Percentiles rank a stretch among this genome's conserved stretches.
Conservation (phyloP, 2,329 filamentous ascomycete species). For the Penicillium sp. region DNA sequence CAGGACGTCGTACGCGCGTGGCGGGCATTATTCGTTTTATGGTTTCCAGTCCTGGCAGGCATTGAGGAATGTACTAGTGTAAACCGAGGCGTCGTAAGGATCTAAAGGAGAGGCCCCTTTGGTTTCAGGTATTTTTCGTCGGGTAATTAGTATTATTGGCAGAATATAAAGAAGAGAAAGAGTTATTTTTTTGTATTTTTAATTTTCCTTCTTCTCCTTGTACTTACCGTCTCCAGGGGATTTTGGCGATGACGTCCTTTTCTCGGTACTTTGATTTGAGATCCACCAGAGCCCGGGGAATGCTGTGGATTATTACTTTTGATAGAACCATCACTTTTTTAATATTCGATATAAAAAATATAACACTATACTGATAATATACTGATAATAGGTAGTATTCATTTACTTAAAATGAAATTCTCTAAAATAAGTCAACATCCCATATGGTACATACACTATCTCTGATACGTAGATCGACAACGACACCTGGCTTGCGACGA, state of each 20-base stretch:
- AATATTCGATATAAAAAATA: neutral
- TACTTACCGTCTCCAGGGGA: constrained; percentile 4
- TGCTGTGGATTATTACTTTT: neutral
- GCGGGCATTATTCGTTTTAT: constrained; percentile 35
- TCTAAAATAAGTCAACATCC: neutral
- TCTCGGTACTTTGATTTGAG: neutral
- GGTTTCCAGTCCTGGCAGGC: constrained; percentile 21
- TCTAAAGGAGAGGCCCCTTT: constrained; percentile 5
- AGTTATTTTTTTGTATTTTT: neutral
- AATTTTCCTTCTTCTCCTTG: neutral
- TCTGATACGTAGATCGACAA: constrained; percentile 5
- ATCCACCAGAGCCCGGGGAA: neutral
- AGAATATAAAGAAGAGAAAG: neutral
- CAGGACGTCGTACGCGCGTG: constrained; percentile 38
- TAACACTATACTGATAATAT: neutral
- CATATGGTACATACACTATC: neutral
- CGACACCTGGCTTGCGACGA: constrained; percentile 11
- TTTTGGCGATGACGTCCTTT: constrained; percentile 1
- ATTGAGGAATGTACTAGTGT: constrained; percentile 26
- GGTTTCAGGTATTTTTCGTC: constrained; percentile 20
- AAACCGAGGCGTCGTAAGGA: constrained; percentile 10
- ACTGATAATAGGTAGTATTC: neutral
- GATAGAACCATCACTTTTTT: neutral
- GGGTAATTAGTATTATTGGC: constrained; percentile 9
- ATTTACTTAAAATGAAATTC: neutral